Evolutionary conservation across 257 asterid genomes (phyloP).

Genomic region (Jacaranda copaia): DNA sequence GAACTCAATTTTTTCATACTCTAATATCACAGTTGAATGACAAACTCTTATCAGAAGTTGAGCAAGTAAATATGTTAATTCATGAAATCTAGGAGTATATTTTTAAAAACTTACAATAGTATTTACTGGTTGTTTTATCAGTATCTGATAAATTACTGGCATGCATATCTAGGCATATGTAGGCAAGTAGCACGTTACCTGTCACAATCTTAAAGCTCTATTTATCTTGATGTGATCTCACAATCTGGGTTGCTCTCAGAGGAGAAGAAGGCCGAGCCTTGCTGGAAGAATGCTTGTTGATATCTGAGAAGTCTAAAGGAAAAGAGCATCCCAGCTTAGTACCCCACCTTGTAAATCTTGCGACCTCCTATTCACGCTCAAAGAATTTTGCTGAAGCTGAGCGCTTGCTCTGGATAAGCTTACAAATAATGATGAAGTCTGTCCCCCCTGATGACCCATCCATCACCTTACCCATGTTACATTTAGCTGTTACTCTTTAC

Average conservation of each 20-base stretch:
- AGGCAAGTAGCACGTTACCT: background rate
- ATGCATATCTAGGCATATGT: background rate
- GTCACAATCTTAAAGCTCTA: background rate
- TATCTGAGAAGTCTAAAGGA: constrained; percentile 70
- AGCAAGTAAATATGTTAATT: background rate
- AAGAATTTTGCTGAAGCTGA: constrained; percentile 89
- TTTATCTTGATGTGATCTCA: constrained; percentile 22
- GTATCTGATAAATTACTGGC: constrained; percentile 17
- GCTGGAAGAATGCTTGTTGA: constrained; percentile 72
- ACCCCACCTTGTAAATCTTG: constrained; percentile 84
- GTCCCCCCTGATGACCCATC: constrained; percentile 82
- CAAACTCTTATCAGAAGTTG: background rate
- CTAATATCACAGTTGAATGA: background rate
- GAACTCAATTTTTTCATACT: constrained; percentile 12
- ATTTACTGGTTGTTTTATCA: constrained; percentile 7
- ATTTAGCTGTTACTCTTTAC: constrained; percentile 78
- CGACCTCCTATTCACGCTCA: constrained; percentile 82
- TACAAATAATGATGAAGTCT: constrained; percentile 70
- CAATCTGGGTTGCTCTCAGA: constrained; percentile 47
- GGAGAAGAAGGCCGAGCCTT: constrained; percentile 80
- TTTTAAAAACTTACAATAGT: background rate
- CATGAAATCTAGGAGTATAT: background rate
- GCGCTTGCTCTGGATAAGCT: constrained; percentile 73
- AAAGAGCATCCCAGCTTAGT: constrained; percentile 79
- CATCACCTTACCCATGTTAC: constrained; percentile 83